Conservation (phyloP, 2,329 filamentous ascomycete genomes). For the Cryphonectria parasitica region DNA sequence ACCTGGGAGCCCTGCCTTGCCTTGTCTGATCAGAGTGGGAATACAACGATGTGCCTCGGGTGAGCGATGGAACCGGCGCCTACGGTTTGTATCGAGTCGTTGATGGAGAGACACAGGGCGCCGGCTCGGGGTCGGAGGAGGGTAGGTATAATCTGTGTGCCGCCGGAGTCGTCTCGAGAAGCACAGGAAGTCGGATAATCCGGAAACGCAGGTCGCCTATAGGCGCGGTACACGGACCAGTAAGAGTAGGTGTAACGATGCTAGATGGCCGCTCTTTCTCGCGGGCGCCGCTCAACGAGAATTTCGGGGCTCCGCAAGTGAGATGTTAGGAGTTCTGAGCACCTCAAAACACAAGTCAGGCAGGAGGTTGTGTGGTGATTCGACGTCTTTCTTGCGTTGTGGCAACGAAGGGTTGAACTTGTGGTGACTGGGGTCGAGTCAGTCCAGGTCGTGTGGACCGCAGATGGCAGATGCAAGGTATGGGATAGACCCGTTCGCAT, state of each 20-base stretch:
- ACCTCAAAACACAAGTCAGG: slow-evolving; percentile 2
- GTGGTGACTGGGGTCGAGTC: slow-evolving; percentile 8
- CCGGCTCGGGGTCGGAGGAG: neutral
- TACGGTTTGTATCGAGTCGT: neutral
- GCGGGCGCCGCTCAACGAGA: neutral
- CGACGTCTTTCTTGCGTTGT: slow-evolving; percentile 5
- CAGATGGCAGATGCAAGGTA: slow-evolving; percentile 14
- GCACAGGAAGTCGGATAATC: slow-evolving; percentile 2
- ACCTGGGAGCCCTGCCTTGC: slow-evolving; percentile 3
- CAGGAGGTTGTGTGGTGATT: slow-evolving; percentile 2
- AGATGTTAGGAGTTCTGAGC: neutral
- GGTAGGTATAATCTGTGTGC: neutral
- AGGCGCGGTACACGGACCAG: neutral
- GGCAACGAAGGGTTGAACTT: slow-evolving; percentile 4
- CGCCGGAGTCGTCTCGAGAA: neutral
- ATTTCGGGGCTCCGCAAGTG: neutral
- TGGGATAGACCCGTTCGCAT: slow-evolving; percentile 12
- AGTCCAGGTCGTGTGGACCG: slow-evolving; percentile 8
- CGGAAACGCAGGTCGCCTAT: neutral
- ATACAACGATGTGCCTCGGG: slow-evolving; percentile 9
- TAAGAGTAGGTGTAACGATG: neutral
- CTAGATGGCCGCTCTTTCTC: neutral
- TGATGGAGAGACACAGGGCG: neutral
- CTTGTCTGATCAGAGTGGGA: neutral
- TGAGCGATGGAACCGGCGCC: neutral